Evolutionary conservation across 2,329 filamentous ascomycete species (phyloP).

Genomic region (Sordariomycetes sp.): DNA sequence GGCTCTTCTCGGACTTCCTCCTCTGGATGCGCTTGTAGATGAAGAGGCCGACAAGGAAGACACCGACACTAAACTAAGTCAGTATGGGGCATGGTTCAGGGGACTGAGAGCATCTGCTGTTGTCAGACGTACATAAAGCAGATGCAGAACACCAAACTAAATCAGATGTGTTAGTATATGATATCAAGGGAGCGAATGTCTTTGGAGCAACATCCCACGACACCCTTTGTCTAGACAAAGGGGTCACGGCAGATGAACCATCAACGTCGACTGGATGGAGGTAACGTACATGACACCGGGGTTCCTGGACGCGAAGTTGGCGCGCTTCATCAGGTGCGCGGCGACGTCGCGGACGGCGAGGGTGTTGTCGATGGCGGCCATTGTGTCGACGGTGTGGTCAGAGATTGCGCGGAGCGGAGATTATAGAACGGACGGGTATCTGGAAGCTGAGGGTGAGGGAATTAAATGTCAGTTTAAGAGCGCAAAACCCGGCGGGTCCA

Average conservation of each 20-base stretch:
- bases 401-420: not conserved
- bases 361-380: conserved; percentile 19
- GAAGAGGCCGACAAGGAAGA: not conserved
- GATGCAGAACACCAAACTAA: conserved; percentile 5
- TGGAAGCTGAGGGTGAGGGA: not conserved
- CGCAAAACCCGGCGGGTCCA: no score
- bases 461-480: no score
- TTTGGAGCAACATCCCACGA: no score
- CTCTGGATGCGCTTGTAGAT: conserved; percentile 1
- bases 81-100: not conserved
- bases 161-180: not conserved
- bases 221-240: not conserved
- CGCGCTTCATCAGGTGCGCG: conserved; percentile 4
- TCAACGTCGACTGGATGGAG: not conserved
- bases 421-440: not conserved
- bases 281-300: conserved; percentile 5
- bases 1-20: conserved; percentile 1
- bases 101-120: not conserved
- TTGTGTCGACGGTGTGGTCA: conserved; percentile 11
- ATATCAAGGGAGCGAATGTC: not conserved
- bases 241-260: not conserved
- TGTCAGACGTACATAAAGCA: conserved; percentile 2
- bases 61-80: not conserved
- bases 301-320: conserved; percentile 3
- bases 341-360: conserved; percentile 4